Conservation (phyloP, 371 early-diverging fungal genomes). For the Cokeromyces recurvatus region DNA sequence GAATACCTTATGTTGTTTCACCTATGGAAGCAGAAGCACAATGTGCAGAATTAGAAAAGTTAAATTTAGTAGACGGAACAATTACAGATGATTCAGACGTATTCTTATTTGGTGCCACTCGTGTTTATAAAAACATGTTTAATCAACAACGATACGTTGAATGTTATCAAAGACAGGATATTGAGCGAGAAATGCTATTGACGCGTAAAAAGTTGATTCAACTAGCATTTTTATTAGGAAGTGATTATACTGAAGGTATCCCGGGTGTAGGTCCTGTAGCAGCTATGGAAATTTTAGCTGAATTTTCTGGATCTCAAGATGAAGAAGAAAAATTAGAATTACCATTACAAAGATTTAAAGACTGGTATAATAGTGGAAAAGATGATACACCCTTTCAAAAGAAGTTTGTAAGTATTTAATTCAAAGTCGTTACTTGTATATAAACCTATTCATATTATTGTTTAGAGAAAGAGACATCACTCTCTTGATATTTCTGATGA, state of each 20-base stretch:
- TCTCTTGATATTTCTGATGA: constrained; percentile 55
- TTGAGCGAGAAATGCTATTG: constrained; percentile 70
- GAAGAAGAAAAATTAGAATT: constrained; percentile 24
- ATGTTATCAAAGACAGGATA: constrained; percentile 62
- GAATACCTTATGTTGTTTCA: constrained; percentile 92
- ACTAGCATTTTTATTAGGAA: constrained; percentile 88
- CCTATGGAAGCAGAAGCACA: constrained; percentile 98
- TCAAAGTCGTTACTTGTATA: too few relatives aligned
- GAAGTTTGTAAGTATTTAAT: constrained; percentile 55
- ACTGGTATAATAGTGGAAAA: constrained; percentile 57
- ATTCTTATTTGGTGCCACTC: constrained; percentile 91
- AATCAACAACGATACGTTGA: constrained; percentile 85
- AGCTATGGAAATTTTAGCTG: constrained; percentile 83
- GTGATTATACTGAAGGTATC: constrained; percentile 98
- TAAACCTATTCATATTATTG: too few relatives aligned
- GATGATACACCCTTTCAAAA: constrained; percentile 49
- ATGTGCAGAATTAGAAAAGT: constrained; percentile 78
- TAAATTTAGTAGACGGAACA: constrained; percentile 90
- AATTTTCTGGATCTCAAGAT: constrained; percentile 44
- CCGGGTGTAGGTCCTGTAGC: constrained; percentile 92
- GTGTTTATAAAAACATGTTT: constrained; percentile 95
- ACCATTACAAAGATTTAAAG: constrained; percentile 48
- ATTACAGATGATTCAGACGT: constrained; percentile 99
- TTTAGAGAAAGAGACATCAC: constrained; percentile 45
- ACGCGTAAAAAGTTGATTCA: constrained; percentile 73